Base-by-base conservation (phyloP, 768 basidiomycete genomes). In the Auricularia sp. region DNA sequence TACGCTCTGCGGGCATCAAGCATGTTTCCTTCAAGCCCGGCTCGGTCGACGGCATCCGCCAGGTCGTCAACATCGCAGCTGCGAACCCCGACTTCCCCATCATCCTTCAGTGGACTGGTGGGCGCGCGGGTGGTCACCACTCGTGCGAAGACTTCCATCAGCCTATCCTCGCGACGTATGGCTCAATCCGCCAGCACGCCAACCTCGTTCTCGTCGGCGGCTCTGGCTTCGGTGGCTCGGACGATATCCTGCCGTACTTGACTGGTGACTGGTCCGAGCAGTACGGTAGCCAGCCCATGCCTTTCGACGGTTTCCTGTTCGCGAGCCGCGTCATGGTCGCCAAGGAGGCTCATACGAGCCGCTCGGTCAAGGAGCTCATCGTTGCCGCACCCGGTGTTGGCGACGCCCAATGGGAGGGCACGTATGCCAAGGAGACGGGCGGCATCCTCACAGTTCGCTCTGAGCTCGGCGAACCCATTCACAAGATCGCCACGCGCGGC, bases 81-180 rank as follows among this genome's bases (percentile, higher is more conserved):
- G 83, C 93, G 63, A 94, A 98, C 75, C 89, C 96, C 37, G 88
- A 93, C 77, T 98, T 92, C 82, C 96, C 97, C 8, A 87, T 99
- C 76, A 95, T 99, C 76, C 80, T 98, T 67, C 97, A 98, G 73
- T 98, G 97, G 97, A 99, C 97, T 62, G 97, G 97, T 70, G 97
- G 97, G 42, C 93, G 97, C 69, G 97, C 95, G 21, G 97, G 97
- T 67, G 97, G 97, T 62, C 97, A 99, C 71, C 97, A 98, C 78
- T 95, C 92, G 2, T 98, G 87, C 75, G 97, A 99, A 75, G 97
- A 99, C 74, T 95, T 98, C 85, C 96, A 98, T 71, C 94, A 95
- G 75, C 96, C 97, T 0, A 85, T 98, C 70, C 80, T 98, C 62
- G 78, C 88, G 45, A 98, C 95, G 0, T 99, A 99, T 75, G 83